Evolutionary conservation across 768 basidiomycete genomes (phyloP), one percentile per base, ranked within the genome.

Genomic region (Mycena rosella): DNA sequence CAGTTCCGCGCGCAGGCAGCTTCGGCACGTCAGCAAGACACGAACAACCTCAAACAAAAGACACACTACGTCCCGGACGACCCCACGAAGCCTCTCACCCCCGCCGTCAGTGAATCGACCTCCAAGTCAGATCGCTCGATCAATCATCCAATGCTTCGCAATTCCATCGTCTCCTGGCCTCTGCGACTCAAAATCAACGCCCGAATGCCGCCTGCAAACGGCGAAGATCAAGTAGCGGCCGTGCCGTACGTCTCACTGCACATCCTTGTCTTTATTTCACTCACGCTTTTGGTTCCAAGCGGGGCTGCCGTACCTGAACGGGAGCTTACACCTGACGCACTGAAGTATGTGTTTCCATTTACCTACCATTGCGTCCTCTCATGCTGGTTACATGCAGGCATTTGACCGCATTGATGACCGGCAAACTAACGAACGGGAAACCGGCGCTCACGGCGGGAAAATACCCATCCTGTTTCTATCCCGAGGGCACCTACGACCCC

Each of bases 381-480:
- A 45, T 18, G 20, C 22, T 6, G 7, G 2, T 13, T 49, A 10
- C 22, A 26, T 27, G 27, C 15, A 38, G 2, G 38, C 54, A 1
- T 15, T 56, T 4, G 5, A 42, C n/a, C 2, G 38, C 38, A 7
- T 38, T 56, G 22, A 22, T 60, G 32, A 14, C 7, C 14, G 47
- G 47, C 11, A 18, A 29, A 11, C 15, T 40, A 1, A 10, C 18
- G 4, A 27, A 27, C 24, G 48, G 59, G 17, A 60, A 51, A 4
- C 45, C 34, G 3, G 48, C 59, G 3, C 17, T 60, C 13, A 51
- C 47, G 1, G 59, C 59, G 14, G 17, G 15, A 2, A 29, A 18
- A 6, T 60, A 26, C 13, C 47, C 58, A 1, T 60, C 45, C 3
- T 60, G 58, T n/a, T 60, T 60, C 17, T 60, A 60, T 27, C 32